These are phyloP conservation scores for Cornus suecica DNA, from an alignment of 148 eudicot species.

Conservation along the genomic window DNA sequence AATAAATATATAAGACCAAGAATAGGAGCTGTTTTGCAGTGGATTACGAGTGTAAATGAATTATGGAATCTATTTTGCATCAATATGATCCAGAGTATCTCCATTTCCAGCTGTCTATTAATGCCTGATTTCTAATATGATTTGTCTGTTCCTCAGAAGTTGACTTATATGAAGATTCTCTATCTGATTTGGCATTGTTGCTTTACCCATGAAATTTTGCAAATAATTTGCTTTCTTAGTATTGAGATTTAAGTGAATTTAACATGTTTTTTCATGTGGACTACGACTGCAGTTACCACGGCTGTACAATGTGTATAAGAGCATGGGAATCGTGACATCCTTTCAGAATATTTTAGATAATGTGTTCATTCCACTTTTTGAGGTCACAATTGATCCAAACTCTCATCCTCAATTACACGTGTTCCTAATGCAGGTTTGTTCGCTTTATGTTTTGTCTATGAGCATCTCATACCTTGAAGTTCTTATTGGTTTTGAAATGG, in stretches of 20 bases:
- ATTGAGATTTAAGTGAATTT: neutral
- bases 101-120: neutral
- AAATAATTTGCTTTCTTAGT: neutral
- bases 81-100: neutral
- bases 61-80: neutral
- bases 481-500: slow-evolving; percentile 3
- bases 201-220: neutral
- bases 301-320: slow-evolving; percentile 73
- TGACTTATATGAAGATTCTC: neutral
- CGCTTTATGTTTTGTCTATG: neutral
- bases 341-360: slow-evolving; percentile 77
- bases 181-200: neutral
- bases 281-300: slow-evolving; percentile 58
- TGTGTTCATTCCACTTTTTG: slow-evolving; percentile 74
- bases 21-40: too few species aligned
- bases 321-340: slow-evolving; percentile 78
- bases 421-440: slow-evolving; percentile 68
- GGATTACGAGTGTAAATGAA: too few species aligned
- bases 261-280: neutral
- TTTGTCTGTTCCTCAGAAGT: neutral
- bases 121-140: neutral
- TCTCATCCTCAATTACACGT: slow-evolving; percentile 80
- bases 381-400: slow-evolving; percentile 68
- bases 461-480: neutral
- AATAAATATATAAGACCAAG: too few species aligned